Conservation (phyloP, 2,329 filamentous ascomycete genomes). For the Arachnomyces sp. region DNA sequence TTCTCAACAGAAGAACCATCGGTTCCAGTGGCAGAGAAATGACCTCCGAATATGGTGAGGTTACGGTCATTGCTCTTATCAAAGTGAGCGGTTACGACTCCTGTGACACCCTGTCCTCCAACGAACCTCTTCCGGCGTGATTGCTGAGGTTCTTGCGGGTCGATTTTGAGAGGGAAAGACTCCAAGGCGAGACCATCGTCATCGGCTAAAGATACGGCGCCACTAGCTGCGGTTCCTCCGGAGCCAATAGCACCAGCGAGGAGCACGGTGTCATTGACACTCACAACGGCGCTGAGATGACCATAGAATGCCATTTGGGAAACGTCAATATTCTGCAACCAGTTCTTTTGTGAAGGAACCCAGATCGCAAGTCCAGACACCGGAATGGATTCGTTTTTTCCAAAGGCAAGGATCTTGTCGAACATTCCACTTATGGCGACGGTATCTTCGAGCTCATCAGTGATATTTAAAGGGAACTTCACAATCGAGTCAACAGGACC, state of each 20-base stretch:
- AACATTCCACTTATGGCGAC: slow-evolving; percentile 79
- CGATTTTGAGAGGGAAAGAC: slow-evolving; percentile 45
- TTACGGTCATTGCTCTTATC: slow-evolving; percentile 65
- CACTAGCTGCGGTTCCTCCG: slow-evolving; percentile 63
- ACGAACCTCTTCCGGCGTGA: slow-evolving; percentile 20
- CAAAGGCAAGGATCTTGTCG: slow-evolving; percentile 60
- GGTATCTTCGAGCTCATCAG: slow-evolving; percentile 59
- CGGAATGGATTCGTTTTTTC: slow-evolving; percentile 47
- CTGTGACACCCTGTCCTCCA: slow-evolving; percentile 28
- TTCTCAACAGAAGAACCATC: slow-evolving; percentile 71
- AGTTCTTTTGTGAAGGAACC: slow-evolving; percentile 78
- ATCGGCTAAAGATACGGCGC: slow-evolving; percentile 58
- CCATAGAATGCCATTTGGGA: slow-evolving; percentile 63
- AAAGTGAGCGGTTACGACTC: slow-evolving; percentile 57
- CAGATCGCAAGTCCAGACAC: slow-evolving; percentile 77
- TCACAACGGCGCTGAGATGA: slow-evolving; percentile 62
- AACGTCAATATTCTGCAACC: slow-evolving; percentile 71
- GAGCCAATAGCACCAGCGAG: slow-evolving; percentile 80
- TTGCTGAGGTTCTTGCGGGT: slow-evolving; percentile 18
- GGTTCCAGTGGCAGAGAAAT: slow-evolving; percentile 64
- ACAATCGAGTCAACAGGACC: slow-evolving; percentile 69
- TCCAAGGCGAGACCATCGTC: slow-evolving; percentile 29
- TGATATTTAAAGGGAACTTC: slow-evolving; percentile 68
- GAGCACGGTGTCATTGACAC: slow-evolving; percentile 54
- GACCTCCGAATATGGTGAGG: slow-evolving; percentile 79